phyloP scores from a whole-genome alignment of 2,329 filamentous ascomycete species.

The Aureobasidium sp. region DNA sequence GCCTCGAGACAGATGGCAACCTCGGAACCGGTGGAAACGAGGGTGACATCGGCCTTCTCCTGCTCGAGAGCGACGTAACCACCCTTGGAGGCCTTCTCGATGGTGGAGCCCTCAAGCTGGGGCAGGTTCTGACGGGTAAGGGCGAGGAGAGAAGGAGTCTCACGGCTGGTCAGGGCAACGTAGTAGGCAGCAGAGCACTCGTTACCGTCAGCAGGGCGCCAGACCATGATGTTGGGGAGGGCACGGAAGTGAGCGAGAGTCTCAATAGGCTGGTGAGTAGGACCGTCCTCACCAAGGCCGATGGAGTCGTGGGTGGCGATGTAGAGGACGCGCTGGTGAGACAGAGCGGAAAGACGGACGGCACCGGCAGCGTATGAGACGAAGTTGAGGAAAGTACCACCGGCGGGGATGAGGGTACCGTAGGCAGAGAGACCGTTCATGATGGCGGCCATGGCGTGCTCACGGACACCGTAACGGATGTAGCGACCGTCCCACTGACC shows the following conservation, averaged over 20 bases:
- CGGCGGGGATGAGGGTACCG: constrained; percentile 87
- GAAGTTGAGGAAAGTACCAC: constrained; percentile 98
- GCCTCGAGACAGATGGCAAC: constrained; percentile 90
- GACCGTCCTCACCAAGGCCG: constrained; percentile 95
- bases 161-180: constrained; percentile 79
- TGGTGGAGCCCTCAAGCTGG: constrained; percentile 87
- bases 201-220: constrained; percentile 97
- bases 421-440: constrained; percentile 95
- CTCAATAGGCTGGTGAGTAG: constrained; percentile 98
- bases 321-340: constrained; percentile 86
- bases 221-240: constrained; percentile 98
- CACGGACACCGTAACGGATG: constrained; percentile 84
- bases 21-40: constrained; percentile 94
- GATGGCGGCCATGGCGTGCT: constrained; percentile 87
- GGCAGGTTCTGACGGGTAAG: constrained; percentile 97
- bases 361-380: constrained; percentile 95
- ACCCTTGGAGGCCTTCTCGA: constrained; percentile 88
- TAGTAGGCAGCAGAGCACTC: constrained; percentile 98
- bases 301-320: constrained; percentile 98
- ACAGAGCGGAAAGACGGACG: constrained; percentile 87
- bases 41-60: constrained; percentile 75
- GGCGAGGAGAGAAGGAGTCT: constrained; percentile 87
- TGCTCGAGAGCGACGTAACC: constrained; percentile 86
- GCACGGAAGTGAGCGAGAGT: constrained; percentile 97
- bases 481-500: constrained; percentile 90